Percentiles rank a stretch among this genome's conserved stretches.
These are phyloP conservation scores for Chaetomium fimeti DNA, from an alignment of 495 filamentous ascomycete genomes.

Conservation along the genomic window DNA sequence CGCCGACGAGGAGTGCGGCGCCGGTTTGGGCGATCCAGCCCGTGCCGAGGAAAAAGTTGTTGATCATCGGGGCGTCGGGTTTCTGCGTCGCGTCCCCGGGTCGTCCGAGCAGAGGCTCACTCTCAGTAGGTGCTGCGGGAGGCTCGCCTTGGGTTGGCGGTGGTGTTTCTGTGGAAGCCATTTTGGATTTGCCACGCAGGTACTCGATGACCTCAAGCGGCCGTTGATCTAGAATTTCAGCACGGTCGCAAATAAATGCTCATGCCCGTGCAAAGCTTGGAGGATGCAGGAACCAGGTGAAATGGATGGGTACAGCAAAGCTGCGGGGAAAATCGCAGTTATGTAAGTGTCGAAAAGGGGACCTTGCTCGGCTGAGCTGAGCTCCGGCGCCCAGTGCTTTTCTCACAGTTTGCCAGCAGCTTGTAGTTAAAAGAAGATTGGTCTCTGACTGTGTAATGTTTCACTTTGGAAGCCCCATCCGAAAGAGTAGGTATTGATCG, in stretches of 20 bases:
- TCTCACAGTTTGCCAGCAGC: not conserved
- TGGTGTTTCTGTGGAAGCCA: conserved; percentile 17
- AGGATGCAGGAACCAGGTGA: not conserved
- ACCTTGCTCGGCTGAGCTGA: not conserved
- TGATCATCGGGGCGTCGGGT: conserved; percentile 57
- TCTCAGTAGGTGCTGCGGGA: conserved; percentile 45
- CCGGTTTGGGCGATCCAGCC: conserved; percentile 42
- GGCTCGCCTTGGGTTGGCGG: conserved; percentile 1
- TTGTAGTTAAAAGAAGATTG: not conserved
- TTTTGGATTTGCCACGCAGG: conserved; percentile 8
- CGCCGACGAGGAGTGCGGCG: conserved; percentile 59
- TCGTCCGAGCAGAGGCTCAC: conserved; percentile 74
- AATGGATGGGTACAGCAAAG: not conserved
- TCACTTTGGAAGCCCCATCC: not conserved
- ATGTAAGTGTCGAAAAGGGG: not conserved
- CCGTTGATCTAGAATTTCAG: not conserved
- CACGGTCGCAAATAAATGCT: too few relatives aligned
- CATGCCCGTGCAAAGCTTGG: not conserved
- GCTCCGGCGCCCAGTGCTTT: not conserved
- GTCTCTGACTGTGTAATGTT: not conserved
- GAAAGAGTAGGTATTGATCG: too few relatives aligned
- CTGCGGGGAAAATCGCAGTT: conserved; percentile 6
- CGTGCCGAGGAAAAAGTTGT: conserved; percentile 71
- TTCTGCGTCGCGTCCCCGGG: conserved; percentile 71
- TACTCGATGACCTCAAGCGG: not conserved